Conservation (phyloP, 129 eudicot species). For the Artemisia annua region DNA sequence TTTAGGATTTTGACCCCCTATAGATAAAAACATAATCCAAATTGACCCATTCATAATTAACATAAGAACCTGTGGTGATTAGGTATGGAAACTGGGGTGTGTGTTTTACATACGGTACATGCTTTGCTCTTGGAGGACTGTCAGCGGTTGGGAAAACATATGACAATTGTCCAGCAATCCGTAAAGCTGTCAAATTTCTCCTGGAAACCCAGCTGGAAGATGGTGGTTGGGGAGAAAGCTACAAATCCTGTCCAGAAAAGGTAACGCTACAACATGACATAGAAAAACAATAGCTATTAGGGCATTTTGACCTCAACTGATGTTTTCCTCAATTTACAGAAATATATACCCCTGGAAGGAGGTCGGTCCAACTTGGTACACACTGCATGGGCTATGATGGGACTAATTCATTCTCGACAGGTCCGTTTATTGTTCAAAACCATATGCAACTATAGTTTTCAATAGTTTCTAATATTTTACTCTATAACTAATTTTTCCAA, state of each 20-base stretch:
- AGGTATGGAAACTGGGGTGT: conserved; percentile 95
- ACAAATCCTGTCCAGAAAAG: conserved; percentile 79
- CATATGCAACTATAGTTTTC: background rate
- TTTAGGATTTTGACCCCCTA: background rate
- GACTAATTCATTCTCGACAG: conserved; percentile 76
- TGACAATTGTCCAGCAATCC: conserved; percentile 54
- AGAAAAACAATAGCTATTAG: background rate
- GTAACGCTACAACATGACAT: conserved; percentile 33
- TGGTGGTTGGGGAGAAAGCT: conserved; percentile 99
- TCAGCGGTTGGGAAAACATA: conserved; percentile 67
- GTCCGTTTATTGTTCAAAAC: conserved; percentile 30
- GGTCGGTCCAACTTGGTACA: conserved; percentile 72
- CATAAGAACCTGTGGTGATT: background rate
- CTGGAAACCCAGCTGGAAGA: conserved; percentile 53
- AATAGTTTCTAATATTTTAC: background rate
- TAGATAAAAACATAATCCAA: background rate
- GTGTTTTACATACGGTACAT: conserved; percentile 79
- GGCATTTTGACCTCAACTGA: background rate
- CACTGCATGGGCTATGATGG: conserved; percentile 92
- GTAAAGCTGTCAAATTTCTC: conserved; percentile 59
- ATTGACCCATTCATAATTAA: conserved; percentile 6
- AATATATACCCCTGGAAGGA: conserved; percentile 67
- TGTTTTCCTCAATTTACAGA: conserved; percentile 37
- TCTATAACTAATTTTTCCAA: background rate
- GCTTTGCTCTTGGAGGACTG: conserved; percentile 83